Percentiles rank a stretch among this genome's conserved stretches.
phyloP scores from a whole-genome alignment of 2,329 filamentous ascomycete species.

The Scedosporium apiospermum region DNA sequence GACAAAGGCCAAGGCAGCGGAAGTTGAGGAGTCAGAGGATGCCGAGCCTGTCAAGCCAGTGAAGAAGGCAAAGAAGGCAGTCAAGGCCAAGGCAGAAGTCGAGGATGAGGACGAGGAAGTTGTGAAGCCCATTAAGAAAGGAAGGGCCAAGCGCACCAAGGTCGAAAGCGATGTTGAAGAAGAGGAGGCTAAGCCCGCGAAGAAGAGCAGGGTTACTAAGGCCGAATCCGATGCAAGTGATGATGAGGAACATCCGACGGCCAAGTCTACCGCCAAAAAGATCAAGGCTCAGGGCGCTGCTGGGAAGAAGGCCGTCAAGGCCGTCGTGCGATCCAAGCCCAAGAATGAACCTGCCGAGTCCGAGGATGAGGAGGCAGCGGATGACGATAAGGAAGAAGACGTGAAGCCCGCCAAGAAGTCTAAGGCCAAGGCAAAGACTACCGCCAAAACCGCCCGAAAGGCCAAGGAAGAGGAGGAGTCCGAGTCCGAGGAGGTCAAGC shows the following conservation, averaged over 20 bases:
- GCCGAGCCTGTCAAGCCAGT: conserved; percentile 12
- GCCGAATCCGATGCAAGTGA: conserved; percentile 9
- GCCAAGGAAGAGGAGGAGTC: conserved; percentile 6
- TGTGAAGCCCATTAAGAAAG: conserved; percentile 25
- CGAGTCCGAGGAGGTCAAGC: not conserved
- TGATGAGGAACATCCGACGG: conserved; percentile 7
- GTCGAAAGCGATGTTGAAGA: conserved; percentile 11
- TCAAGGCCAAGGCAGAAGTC: conserved; percentile 22
- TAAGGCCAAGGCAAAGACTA: conserved; percentile 6
- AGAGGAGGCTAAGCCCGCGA: conserved; percentile 16
- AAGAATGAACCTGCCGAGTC: conserved; percentile 21
- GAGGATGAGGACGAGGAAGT: conserved; percentile 24
- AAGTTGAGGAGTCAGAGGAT: conserved; percentile 10
- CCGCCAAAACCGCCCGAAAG: conserved; percentile 12
- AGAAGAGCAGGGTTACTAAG: conserved; percentile 19
- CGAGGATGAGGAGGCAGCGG: conserved; percentile 18
- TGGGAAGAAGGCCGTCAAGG: conserved; percentile 17
- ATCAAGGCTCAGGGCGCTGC: conserved; percentile 4
- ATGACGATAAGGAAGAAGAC: conserved; percentile 22
- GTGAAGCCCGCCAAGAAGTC: conserved; percentile 25
- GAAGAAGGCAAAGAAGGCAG: conserved; percentile 21
- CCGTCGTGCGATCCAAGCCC: conserved; percentile 19
- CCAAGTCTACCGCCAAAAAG: conserved; percentile 6
- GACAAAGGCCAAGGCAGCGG: conserved; percentile 17
- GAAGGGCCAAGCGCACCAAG: conserved; percentile 12